Percentiles rank a stretch among this genome's conserved stretches.
Conservation (phyloP, 139 green algal genomes). For the Coelastrella sp. region DNA sequence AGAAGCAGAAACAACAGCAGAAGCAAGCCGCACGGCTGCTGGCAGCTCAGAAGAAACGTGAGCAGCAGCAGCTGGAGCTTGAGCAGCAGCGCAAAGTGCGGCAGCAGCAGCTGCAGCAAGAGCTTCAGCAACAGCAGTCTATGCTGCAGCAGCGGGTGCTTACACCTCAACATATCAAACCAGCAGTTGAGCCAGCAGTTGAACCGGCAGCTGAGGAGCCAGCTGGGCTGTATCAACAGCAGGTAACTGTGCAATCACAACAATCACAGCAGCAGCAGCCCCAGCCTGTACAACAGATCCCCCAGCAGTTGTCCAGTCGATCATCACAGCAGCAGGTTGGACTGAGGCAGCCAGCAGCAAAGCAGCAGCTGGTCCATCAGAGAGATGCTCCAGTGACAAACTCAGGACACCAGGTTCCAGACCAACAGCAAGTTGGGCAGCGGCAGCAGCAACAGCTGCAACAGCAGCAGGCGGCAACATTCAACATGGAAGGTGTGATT, state of each 20-base stretch:
- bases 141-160: neutral
- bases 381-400: neutral
- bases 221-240: neutral
- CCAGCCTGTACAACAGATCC: neutral
- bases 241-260: neutral
- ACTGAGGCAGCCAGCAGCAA: neutral
- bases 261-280: neutral
- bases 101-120: neutral
- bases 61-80: conserved; percentile 11
- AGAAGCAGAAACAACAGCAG: neutral
- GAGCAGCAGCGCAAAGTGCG: neutral
- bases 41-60: neutral
- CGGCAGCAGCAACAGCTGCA: neutral
- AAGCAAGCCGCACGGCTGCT: neutral
- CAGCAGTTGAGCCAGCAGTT: neutral
- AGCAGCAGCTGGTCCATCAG: conserved; percentile 13
- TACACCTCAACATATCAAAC: neutral
- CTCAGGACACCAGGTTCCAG: neutral
- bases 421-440: neutral
- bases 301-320: no score
- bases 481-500: neutral
- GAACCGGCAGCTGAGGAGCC: neutral
- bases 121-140: neutral
- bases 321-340: neutral
- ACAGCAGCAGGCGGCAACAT: conserved; percentile 4